Base-by-base conservation (phyloP, 2,329 filamentous ascomycete genomes). In the Penicillium sp. region DNA sequence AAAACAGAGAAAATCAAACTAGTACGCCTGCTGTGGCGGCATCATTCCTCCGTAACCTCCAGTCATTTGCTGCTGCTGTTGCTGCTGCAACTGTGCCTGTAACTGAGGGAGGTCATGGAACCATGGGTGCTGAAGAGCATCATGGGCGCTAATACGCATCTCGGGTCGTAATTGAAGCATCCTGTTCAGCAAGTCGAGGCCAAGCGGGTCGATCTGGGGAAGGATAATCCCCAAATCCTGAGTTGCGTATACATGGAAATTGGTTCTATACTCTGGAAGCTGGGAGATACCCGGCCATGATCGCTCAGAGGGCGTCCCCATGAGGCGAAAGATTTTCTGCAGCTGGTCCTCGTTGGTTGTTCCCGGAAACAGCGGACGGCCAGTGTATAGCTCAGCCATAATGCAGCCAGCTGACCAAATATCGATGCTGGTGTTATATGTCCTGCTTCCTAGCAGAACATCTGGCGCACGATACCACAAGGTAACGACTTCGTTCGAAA, bases 371-470 rank as follows among this genome's bases (percentile, higher is more conserved):
- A 99, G 85, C 0, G 95, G 95, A 19, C 95, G 87, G 4, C 95
- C 95, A 0, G 94, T 97, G 78, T 96, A 98, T 93, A 99, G 97
- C 80, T 99, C 95, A 9, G 95, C 95, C 95, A 99, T 98, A 83
- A 99, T 99, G 78, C 95, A 99, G 60, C 95, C 95, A 7, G 95
- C 95, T 7, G 92, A 97, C 95, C 95, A 99, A 75, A 99, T 98
- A 74, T 99, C 95, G 77, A 99, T 98, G 80, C 92, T 96, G n/a
- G 95, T 99, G 80, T 97, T 99, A 82, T 99, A 99, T 23, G 95
- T 98, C 67, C 95, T 85, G 71, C 91, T 95, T 56, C 95, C 95
- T 50, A 99, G 86, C 56, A 99, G 86, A 51, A 99, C 95, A 72
- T 99, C 95, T 0, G 95, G 95, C 0, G 95, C 95, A 48, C 95